These are phyloP conservation scores for Nakazawaea holstii DNA, from an alignment of 805 yeast species.

Conservation along the genomic window DNA sequence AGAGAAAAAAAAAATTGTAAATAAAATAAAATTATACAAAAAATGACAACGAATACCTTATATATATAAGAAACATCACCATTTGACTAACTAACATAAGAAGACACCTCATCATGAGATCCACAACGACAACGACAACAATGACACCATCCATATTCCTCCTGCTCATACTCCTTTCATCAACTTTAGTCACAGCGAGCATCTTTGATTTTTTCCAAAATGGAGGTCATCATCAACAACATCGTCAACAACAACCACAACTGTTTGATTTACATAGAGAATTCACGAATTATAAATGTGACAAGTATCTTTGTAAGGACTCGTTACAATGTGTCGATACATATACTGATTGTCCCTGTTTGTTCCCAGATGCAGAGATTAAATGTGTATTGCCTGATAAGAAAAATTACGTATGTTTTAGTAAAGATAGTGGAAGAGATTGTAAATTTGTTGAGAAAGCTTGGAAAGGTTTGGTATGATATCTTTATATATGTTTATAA, in stretches of 20 bases:
- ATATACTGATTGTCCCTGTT: slow-evolving; percentile 82
- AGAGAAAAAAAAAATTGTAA: not conserved
- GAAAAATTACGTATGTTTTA: slow-evolving; percentile 67
- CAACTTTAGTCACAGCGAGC: not conserved
- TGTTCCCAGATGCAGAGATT: slow-evolving; percentile 77
- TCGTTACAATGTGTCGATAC: slow-evolving; percentile 71
- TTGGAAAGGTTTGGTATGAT: slow-evolving; percentile 48
- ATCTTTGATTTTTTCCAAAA: slow-evolving; percentile 10
- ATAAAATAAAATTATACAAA: not conserved
- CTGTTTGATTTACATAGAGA: slow-evolving; percentile 33
- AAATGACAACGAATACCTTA: not conserved
- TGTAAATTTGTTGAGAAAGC: slow-evolving; percentile 84
- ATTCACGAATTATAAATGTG: slow-evolving; percentile 44
- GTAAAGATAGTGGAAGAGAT: slow-evolving; percentile 66
- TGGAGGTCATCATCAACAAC: slow-evolving; percentile 23
- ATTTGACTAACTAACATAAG: not conserved
- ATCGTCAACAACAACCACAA: slow-evolving; percentile 25
- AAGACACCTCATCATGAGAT: not conserved
- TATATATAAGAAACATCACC: not conserved
- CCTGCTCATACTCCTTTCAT: not conserved
- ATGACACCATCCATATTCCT: not conserved
- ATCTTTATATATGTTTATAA: not conserved
- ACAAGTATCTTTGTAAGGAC: slow-evolving; percentile 72
- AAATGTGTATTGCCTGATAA: slow-evolving; percentile 74
- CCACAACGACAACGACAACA: not conserved